Base-by-base conservation (phyloP, 257 asterid species). In the Gardenia jasminoides region DNA sequence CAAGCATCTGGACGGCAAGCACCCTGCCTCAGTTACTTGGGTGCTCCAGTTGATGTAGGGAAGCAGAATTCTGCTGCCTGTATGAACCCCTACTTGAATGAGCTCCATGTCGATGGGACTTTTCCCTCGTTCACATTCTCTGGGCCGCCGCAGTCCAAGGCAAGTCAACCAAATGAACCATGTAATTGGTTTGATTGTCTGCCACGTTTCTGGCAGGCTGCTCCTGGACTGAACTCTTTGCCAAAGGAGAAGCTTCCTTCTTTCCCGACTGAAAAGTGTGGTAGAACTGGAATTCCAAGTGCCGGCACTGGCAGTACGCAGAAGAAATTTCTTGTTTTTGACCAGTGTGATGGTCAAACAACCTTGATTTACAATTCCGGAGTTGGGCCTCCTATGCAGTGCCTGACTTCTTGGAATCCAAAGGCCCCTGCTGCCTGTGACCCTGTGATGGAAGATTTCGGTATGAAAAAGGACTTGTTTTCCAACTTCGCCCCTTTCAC, bases 321-420 rank as follows among this genome's bases (percentile, higher is more conserved):
- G 70, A 95, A 88, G 88, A 85, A 80, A 78, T 95, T 92, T 80
- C 91, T 95, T 6, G 96, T 93, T 19, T 93, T 95, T 78, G 99
- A 95, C 85, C 96, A 89, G 61, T 92, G 97, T 28, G 93, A 91
- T 70, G 93, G 89, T 66, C 91, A 86, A 76, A 95, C 93, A 48
- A 90, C 94, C 46, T 61, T 91, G 75, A 69, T 94, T 9, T 93
- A 84, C 67, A 90, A 82, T 82, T 88, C 97, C 20, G 88, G 85
- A 69, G 67, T 77, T 47, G 88, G 82, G 41, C 15, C 84, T 48
- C 89, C 89, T 19, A 70, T 82, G 43, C 87, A 77, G 6, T 83
- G 54, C 69, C 84, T 77, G 77, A 78, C 84, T 59, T 74, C 79
- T 82, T 76, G 82, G 86, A 75, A 39, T 72, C 85, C 89, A 58